Percentiles rank a stretch among this genome's conserved stretches.
phyloP scores from a whole-genome alignment of 2,329 filamentous ascomycete species.

The Colletotrichum neosansevieriae region DNA sequence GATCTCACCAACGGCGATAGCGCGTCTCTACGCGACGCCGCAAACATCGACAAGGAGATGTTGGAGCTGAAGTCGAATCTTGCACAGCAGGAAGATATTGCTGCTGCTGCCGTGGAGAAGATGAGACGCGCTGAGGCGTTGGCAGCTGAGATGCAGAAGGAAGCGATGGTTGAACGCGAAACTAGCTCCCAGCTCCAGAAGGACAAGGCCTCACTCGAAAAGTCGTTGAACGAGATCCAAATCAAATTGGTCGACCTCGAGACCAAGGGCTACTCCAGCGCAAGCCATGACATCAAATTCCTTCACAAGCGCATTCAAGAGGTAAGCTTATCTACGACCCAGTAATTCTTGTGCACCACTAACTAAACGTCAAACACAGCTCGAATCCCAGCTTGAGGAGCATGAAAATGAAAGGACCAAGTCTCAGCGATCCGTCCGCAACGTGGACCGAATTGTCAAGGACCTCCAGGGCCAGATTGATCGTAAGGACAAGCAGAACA shows the following conservation, averaged over 20 bases:
- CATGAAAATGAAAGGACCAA: constrained; percentile 84
- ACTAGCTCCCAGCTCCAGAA: constrained; percentile 84
- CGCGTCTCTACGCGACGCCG: constrained; percentile 89
- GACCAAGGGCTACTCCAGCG: constrained; percentile 95
- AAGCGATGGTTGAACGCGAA: constrained; percentile 88
- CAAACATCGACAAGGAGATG: constrained; percentile 87
- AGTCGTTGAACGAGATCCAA: constrained; percentile 90
- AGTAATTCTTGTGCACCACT: background rate
- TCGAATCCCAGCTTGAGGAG: constrained; percentile 87
- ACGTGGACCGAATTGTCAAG: constrained; percentile 93
- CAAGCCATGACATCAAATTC: constrained; percentile 95
- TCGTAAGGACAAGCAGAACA: constrained; percentile 88
- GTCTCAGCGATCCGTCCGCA: constrained; percentile 88
- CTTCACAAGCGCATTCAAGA: constrained; percentile 95
- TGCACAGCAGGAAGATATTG: constrained; percentile 93
- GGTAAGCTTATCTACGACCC: constrained; percentile 59
- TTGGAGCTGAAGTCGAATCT: constrained; percentile 89
- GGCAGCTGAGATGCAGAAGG: constrained; percentile 90
- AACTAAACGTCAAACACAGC: constrained; percentile 63
- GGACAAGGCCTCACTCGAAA: constrained; percentile 90
- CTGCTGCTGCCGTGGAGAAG: constrained; percentile 91
- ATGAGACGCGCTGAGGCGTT: constrained; percentile 95
- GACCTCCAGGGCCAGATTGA: constrained; percentile 94
- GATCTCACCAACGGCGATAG: constrained; percentile 88
- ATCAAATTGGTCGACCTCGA: constrained; percentile 92